A percentile compares a stretch with the other conserved stretches of the same genome.
phyloP scores from a whole-genome alignment of 225 moss, liverwort and hornwort species.

The Lunularia cruciata region DNA sequence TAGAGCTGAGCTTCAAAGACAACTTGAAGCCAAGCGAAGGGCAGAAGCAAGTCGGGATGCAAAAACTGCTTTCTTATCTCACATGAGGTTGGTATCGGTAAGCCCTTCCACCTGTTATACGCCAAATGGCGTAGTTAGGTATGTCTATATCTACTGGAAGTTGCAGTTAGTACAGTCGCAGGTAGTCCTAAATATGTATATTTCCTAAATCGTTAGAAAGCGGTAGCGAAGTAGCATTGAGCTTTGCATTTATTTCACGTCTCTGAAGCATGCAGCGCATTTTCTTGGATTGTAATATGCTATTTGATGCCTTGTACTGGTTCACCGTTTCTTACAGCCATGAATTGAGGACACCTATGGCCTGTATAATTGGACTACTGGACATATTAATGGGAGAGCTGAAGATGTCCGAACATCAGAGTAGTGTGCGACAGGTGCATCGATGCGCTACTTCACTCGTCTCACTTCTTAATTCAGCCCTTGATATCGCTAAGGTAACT shows the following conservation, averaged over 20 bases:
- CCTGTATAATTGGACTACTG: constrained; percentile 80
- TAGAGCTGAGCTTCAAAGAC: constrained; percentile 60
- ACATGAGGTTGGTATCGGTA: constrained; percentile 66
- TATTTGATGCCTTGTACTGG: neutral
- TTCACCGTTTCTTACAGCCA: constrained; percentile 45
- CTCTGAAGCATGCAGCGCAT: too few species aligned
- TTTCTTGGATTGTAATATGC: too few species aligned
- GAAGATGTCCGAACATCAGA: constrained; percentile 59
- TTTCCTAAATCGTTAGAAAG: too few species aligned
- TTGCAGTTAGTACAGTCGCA: too few species aligned
- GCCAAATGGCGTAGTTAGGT: too few species aligned
- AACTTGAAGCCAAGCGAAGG: constrained; percentile 60
- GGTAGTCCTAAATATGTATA: too few species aligned
- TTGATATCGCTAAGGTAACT: constrained; percentile 86
- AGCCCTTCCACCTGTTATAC: neutral
- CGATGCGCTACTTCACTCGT: constrained; percentile 86
- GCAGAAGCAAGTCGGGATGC: constrained; percentile 92
- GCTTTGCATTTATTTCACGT: too few species aligned
- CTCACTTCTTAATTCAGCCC: constrained; percentile 73
- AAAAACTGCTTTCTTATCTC: constrained; percentile 82
- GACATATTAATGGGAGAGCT: constrained; percentile 70
- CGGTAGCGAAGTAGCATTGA: too few species aligned
- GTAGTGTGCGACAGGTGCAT: constrained; percentile 79
- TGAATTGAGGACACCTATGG: constrained; percentile 84
- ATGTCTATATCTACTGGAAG: too few species aligned